Evolutionary conservation across 106 monocot genomes (phyloP), one percentile per base, ranked within the genome.

Genomic region (Chionographis japonica): DNA sequence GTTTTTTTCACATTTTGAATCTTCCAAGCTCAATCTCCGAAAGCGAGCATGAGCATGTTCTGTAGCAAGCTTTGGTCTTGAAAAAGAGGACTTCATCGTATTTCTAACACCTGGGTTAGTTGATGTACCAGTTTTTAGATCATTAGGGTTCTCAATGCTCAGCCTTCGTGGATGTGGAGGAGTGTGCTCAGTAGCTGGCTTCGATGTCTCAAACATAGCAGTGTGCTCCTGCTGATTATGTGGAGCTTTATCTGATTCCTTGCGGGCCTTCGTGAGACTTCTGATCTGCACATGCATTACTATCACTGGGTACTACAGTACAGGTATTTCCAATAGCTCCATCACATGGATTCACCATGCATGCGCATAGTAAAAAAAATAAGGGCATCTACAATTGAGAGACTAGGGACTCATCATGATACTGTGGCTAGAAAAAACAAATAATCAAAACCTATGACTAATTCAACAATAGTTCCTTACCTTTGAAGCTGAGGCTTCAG

Each of bases 231-330:
- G 77, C 42, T 77, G 37, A 62, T 78, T 84, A 52, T 59, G 41
- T 65, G 71, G 71, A 14, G 62, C 3, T 63, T 75, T 80, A 27
- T 84, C 80, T 8, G 8, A 50, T 49, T 89, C 89, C 52, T 76
- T 85, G 52, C 1, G 46, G 52, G 79, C 82, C 63, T 82, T 85
- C 70, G 85, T 89, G 12, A 89, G 78, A 68, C 37, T 77, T 65
- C 76, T 79, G 60, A 89, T 66, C 89, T 88, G 69, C 71, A 78
- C 36, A 53, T 38, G 52, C 52, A 54, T 59, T 60, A 37, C 56
- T 67, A 40, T 50, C 39, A n/a, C 46, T 27, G 1, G 27, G 27
- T 27, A 1, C 27, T 27, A 27, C 27, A 27, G 27, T 46, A 46
- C 0, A 46, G 5, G 46, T 46, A 5, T 46, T 46, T 10, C 5